Base-by-base conservation (phyloP, 2,329 filamentous ascomycete genomes). In the Scedosporium apiospermum region DNA sequence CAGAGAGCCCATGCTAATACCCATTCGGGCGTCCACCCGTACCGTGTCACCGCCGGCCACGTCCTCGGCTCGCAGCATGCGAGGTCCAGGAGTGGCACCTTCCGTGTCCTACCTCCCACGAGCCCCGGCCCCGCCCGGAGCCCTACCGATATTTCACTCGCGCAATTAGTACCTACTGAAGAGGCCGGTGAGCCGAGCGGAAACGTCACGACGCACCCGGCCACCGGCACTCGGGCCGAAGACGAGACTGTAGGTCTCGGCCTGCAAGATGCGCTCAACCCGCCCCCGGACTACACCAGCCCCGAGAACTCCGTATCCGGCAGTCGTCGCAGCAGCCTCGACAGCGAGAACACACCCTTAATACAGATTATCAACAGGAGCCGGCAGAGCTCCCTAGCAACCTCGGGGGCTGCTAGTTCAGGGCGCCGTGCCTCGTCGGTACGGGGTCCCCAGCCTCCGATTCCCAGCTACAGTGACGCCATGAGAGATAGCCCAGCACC, bases 71-170 rank as follows among this genome's bases (percentile, higher is more conserved):
- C 82, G n/a, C 82, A 84, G 57, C 91, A 96, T 72, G 84, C 83
- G 46, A 82, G 92, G 64, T 88, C 89, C 51, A 83, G 86, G 65
- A 95, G 89, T 69, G 89, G 90, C 61, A 93, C 91, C 69, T 87
- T 92, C 70, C 83, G 91, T 66, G 80, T 93, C 57, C 78, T 89
- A 67, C 80, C 87, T 65, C 89, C 92, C 7, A 89, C 89, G 21
- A 96, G 91, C 71, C 93, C 93, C 0, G 95, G 95, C 3, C 95
- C 95, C 1, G 83, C 92, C 65, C 85, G 93, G 68, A 96, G 91
- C 70, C 93, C 95, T 7, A 98, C 95, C 10, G 95, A 98, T 73
- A 99, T 99, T 67, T 97, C 93, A 7, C 83, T 99, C 58, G 90
- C 93, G 30, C 91, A 93, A 69, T 82, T 97, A 61, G 87, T 90